A percentile compares a stretch with the other conserved stretches of the same genome.
Evolutionary conservation across 495 filamentous ascomycete genomes (phyloP).

Genomic region (Podospora pseudoanserina): DNA sequence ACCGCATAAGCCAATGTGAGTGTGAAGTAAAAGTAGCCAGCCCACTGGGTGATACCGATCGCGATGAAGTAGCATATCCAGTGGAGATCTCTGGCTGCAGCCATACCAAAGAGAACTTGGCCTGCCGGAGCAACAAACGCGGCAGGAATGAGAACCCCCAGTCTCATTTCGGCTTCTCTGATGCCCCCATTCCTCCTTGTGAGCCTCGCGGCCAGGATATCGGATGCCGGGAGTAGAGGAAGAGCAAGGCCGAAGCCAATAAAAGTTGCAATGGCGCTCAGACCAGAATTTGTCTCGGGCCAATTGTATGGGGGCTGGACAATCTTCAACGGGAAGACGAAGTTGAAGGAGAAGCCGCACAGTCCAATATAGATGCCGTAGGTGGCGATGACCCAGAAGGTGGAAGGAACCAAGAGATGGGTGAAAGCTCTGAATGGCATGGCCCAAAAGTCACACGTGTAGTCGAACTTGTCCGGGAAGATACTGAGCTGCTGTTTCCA

Average conservation of each 20-base stretch:
- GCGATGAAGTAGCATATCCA: conserved; percentile 58
- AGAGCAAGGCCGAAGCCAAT: conserved; percentile 53
- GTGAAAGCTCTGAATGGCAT: conserved; percentile 51
- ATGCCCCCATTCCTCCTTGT: conserved; percentile 59
- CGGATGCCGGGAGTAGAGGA: conserved; percentile 47
- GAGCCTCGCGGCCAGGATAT: conserved; percentile 55
- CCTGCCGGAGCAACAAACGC: conserved; percentile 56
- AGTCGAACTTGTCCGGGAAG: conserved; percentile 40
- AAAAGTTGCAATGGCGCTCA: conserved; percentile 53
- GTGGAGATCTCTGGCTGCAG: conserved; percentile 54
- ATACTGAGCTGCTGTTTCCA: conserved; percentile 42
- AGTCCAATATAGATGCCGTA: conserved; percentile 39
- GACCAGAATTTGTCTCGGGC: conserved; percentile 51
- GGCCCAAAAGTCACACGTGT: conserved; percentile 42
- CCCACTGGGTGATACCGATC: conserved; percentile 51
- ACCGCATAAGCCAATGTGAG: conserved; percentile 48
- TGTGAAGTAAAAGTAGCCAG: conserved; percentile 38
- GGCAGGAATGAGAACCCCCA: conserved; percentile 59
- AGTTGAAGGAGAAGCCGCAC: conserved; percentile 35
- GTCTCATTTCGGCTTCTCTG: conserved; percentile 67
- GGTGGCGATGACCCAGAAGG: conserved; percentile 55
- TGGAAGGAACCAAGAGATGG: conserved; percentile 53
- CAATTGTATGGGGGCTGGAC: conserved; percentile 44
- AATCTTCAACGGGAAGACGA: conserved; percentile 62
- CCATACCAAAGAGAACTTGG: conserved; percentile 59